Evolutionary conservation across 1,139 yeast genomes (phyloP).

Genomic region (Pichia sp.): DNA sequence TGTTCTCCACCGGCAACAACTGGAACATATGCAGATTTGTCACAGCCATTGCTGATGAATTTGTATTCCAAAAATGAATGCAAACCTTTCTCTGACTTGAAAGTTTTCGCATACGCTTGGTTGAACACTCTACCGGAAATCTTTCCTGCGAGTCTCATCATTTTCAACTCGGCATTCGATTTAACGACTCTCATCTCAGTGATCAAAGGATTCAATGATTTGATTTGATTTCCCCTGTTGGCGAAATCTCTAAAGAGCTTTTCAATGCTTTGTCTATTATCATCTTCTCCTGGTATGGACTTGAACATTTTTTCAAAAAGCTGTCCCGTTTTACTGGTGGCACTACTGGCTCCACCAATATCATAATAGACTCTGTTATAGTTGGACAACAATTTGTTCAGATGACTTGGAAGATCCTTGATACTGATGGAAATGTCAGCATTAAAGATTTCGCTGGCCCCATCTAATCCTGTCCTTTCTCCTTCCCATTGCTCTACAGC

Average conservation of each 20-base stretch:
- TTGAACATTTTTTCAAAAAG: constrained; percentile 12
- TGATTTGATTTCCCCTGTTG: constrained; percentile 19
- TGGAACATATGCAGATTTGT: constrained; percentile 83
- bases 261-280: constrained; percentile 18
- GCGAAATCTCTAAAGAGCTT: constrained; percentile 16
- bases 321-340: constrained; percentile 6
- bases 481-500: constrained; percentile 93
- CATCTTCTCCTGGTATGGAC: background rate
- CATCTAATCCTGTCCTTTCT: constrained; percentile 75
- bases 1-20: constrained; percentile 93
- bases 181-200: constrained; percentile 61
- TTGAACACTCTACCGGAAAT: constrained; percentile 81
- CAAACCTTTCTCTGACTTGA: constrained; percentile 66
- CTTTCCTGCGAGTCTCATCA: constrained; percentile 77
- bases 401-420: constrained; percentile 32
- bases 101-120: constrained; percentile 59
- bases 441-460: constrained; percentile 75
- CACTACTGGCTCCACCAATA: constrained; percentile 15
- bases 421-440: constrained; percentile 68
- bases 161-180: constrained; percentile 64
- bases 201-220: constrained; percentile 39
- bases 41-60: constrained; percentile 83
- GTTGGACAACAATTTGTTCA: constrained; percentile 38
- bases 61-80: constrained; percentile 79
- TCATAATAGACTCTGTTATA: constrained; percentile 47